Percentiles rank a stretch among this genome's conserved stretches.
Evolutionary conservation across 257 asterid genomes (phyloP).

Genomic region (Jacaranda mimosifolia): DNA sequence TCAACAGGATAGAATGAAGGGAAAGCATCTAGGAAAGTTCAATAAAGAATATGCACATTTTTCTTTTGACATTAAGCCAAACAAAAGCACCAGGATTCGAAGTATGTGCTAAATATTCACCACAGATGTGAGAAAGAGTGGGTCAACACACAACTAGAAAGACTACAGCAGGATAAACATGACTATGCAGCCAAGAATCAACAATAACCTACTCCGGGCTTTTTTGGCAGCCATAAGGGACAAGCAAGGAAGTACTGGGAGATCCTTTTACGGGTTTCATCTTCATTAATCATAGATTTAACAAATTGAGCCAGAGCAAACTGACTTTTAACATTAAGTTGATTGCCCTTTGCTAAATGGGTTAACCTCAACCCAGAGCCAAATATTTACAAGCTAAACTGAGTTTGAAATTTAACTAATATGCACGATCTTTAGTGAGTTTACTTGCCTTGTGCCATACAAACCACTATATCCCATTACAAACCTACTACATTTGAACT

Average conservation of each 20-base stretch:
- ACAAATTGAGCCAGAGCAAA: background rate
- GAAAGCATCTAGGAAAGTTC: background rate
- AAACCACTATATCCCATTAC: slow-evolving; percentile 2
- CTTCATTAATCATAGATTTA: background rate
- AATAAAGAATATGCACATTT: slow-evolving; percentile 6
- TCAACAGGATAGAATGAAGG: slow-evolving; percentile 18
- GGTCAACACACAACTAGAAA: slow-evolving; percentile 12
- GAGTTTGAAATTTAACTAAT: slow-evolving; percentile 18
- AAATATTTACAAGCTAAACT: slow-evolving; percentile 15
- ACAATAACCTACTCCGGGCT: background rate
- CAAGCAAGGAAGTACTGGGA: background rate
- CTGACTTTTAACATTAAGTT: background rate
- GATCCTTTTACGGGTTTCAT: background rate
- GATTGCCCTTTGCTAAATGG: background rate
- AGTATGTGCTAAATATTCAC: background rate
- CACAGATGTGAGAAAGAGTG: slow-evolving; percentile 2
- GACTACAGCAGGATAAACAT: slow-evolving; percentile 18
- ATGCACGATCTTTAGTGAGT: slow-evolving; percentile 1
- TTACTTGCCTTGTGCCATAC: slow-evolving; percentile 18
- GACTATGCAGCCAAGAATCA: slow-evolving; percentile 1
- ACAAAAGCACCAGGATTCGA: slow-evolving; percentile 21
- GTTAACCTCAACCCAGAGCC: slow-evolving; percentile 1
- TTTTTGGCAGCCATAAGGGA: slow-evolving; percentile 25
- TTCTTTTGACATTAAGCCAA: slow-evolving; percentile 9
- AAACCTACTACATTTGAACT: slow-evolving; percentile 13